Evolutionary conservation across 305 asterid species (phyloP).

Genomic region (Ilex paraguariensis): DNA sequence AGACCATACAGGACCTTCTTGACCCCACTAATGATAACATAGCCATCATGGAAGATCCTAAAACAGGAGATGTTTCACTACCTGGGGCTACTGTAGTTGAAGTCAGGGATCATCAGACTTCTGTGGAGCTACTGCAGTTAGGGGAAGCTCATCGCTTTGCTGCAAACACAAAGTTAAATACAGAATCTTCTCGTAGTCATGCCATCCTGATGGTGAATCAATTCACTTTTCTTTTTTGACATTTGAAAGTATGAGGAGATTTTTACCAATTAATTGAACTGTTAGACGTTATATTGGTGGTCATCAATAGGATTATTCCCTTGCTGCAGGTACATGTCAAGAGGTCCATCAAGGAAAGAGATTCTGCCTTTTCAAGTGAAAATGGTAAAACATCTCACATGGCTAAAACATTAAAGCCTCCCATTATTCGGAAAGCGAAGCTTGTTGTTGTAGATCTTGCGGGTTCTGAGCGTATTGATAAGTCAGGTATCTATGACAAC

Average conservation of each 20-base stretch:
- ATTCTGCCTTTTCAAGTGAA: conserved; percentile 46
- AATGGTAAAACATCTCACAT: conserved; percentile 42
- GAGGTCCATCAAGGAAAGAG: conserved; percentile 70
- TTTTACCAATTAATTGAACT: neutral
- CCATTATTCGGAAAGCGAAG: conserved; percentile 73
- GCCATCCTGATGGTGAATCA: conserved; percentile 80
- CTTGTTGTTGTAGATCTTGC: conserved; percentile 90
- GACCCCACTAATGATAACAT: conserved; percentile 73
- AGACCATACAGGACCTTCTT: conserved; percentile 81
- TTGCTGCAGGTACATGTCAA: conserved; percentile 56
- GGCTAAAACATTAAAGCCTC: conserved; percentile 58
- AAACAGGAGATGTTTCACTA: conserved; percentile 77
- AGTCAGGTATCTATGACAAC: conserved; percentile 49
- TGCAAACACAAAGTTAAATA: conserved; percentile 82
- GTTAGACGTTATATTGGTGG: neutral
- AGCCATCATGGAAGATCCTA: conserved; percentile 77
- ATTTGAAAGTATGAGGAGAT: neutral
- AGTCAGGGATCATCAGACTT: conserved; percentile 67
- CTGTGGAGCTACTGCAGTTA: conserved; percentile 57
- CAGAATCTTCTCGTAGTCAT: conserved; percentile 96
- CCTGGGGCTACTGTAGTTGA: conserved; percentile 76
- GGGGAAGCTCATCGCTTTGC: conserved; percentile 94
- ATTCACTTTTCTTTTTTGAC: conserved; percentile 7
- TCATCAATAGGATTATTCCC: conserved; percentile 3
- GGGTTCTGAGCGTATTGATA: conserved; percentile 90